Base-by-base conservation (phyloP, 805 yeast species). In the Brettanomyces sp. region DNA sequence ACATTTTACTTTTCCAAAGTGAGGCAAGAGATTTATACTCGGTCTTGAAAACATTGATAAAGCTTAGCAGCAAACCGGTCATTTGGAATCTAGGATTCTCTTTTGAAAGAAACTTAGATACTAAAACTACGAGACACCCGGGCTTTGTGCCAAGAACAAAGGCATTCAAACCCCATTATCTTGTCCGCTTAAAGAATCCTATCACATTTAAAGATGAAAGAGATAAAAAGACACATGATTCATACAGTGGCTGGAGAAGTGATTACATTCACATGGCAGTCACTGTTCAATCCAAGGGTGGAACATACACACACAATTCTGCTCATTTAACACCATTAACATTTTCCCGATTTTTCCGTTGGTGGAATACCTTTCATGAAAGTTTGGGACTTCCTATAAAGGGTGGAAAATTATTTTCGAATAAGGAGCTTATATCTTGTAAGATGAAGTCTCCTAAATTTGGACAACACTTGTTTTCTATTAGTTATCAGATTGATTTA, bases 311-410 rank as follows among this genome's bases (percentile, higher is more conserved):
- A 9, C 80, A 80, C 54, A 91, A 90, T 63, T 71, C 89, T 1
- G 73, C 85, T 40, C 95, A 90, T 58, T 64, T 91, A 44, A 73
- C 89, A 3, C 95, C 96, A 1, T 68, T 68, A 4, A 74, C 81
- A 0, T 70, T 91, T 52, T 59, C 66, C 6, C 84, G 80, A 49
- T 89, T 93, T 65, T 80, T 79, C 56, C 58, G 63, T 4, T 93
- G 98, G 98, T 90, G 96, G 95, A 64, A 66, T 33, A 73, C 85
- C 52, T 91, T 91, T 62, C 75, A 82, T n/a, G 82, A 91, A 24
- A 80, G 82, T 46, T 71, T 84, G 53, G 79, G 88, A 44, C 68
- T 90, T 21, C 96, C 98, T 0, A 75, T 88, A 13, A 74, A 95
- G 44, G 72, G 76, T 41, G 97, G 98, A 0, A 62, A 65, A 1